These are phyloP conservation scores for Penicillium sp. DNA, from an alignment of 2,329 filamentous ascomycete species.

Conservation along the genomic window DNA sequence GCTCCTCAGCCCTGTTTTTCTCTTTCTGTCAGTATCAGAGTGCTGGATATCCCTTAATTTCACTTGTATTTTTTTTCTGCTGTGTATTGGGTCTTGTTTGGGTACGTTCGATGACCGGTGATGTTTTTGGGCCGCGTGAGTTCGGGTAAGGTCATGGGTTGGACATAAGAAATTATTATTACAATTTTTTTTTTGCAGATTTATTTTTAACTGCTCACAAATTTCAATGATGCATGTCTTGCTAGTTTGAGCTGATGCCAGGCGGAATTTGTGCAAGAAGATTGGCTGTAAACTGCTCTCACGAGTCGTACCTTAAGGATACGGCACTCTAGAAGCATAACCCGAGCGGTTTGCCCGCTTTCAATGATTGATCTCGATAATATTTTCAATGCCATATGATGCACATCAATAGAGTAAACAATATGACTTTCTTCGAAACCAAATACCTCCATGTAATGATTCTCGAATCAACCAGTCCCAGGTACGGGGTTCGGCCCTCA, in stretches of 20 bases:
- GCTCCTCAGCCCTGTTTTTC: conserved; percentile 23
- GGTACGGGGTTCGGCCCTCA: not conserved
- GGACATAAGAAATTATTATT: conserved; percentile 18
- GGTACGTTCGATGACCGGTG: conserved; percentile 21
- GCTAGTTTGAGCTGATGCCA: conserved; percentile 6
- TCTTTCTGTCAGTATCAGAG: conserved; percentile 14
- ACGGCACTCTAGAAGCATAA: not conserved
- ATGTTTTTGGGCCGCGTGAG: conserved; percentile 16
- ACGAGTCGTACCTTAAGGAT: not conserved
- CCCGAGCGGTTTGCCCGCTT: not conserved
- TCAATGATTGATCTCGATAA: not conserved
- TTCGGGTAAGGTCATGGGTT: conserved; percentile 19
- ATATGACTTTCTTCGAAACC: not conserved
- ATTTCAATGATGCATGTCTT: conserved; percentile 17
- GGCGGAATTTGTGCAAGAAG: not conserved
- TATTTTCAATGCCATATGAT: not conserved
- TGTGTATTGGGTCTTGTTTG: conserved; percentile 25
- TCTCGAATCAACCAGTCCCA: not conserved
- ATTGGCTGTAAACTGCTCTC: not conserved
- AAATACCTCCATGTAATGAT: not conserved
- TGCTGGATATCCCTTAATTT: conserved; percentile 20
- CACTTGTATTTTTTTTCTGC: conserved; percentile 15
- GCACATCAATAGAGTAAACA: not conserved
- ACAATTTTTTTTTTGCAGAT: conserved; percentile 4
- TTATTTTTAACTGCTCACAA: conserved; percentile 6